These are phyloP conservation scores for Mycena venus DNA, from an alignment of 768 basidiomycete genomes.

Conservation along the genomic window DNA sequence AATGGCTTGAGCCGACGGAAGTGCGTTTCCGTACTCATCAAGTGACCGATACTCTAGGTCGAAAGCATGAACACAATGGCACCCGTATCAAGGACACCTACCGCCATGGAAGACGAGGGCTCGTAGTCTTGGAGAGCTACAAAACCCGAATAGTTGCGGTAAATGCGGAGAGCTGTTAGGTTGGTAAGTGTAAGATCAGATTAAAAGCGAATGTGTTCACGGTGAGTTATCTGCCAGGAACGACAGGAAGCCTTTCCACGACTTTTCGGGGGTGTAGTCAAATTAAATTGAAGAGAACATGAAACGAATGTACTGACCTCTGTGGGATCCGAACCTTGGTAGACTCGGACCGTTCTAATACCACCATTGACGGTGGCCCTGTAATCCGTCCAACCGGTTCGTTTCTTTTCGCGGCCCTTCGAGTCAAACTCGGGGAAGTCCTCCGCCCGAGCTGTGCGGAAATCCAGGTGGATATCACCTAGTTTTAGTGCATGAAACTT, in stretches of 20 bases:
- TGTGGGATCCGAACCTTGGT: not conserved
- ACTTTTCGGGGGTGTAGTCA: too few species aligned
- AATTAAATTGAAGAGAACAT: too few species aligned
- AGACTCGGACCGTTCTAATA: not conserved
- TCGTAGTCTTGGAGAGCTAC: not conserved
- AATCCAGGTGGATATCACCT: not conserved
- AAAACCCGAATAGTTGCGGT: too few species aligned
- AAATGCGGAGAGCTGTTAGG: not conserved
- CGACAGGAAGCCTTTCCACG: not conserved
- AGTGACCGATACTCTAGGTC: not conserved
- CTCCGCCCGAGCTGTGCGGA: not conserved
- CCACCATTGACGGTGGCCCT: not conserved
- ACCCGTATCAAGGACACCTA: not conserved
- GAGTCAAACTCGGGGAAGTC: not conserved
- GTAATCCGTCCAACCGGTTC: constrained; percentile 9
- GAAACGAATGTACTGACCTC: too few species aligned
- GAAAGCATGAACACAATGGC: not conserved
- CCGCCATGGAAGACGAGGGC: constrained; percentile 7
- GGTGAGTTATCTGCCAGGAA: constrained; percentile 5
- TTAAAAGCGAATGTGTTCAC: not conserved
- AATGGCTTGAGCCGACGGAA: not conserved
- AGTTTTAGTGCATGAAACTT: constrained; percentile 7
- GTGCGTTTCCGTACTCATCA: not conserved
- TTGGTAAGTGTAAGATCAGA: not conserved
- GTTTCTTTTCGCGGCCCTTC: not conserved